These are phyloP conservation scores for Verbascum thapsus DNA, from an alignment of 257 asterid species.

Conservation along the genomic window DNA sequence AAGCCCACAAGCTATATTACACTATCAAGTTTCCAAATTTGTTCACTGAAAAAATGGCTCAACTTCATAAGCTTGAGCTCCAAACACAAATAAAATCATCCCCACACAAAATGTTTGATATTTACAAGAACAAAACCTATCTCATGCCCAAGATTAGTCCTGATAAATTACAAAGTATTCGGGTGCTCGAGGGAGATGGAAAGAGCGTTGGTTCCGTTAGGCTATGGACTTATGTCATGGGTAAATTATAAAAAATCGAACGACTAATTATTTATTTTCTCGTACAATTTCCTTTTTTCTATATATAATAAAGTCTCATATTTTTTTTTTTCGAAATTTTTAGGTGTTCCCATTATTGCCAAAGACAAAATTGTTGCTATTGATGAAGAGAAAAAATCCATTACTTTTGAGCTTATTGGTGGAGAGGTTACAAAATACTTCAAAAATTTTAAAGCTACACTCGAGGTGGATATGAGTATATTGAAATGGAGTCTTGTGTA, in stretches of 20 bases:
- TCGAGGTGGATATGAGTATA: slow-evolving; percentile 29
- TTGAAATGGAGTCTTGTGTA: slow-evolving; percentile 59
- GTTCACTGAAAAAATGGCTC: slow-evolving; percentile 42
- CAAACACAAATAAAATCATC: slow-evolving; percentile 42
- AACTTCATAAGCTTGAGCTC: slow-evolving; percentile 48
- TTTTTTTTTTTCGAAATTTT: too few species aligned
- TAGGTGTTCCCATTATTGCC: slow-evolving; percentile 47
- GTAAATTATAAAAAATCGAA: slow-evolving; percentile 16
- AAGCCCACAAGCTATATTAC: slow-evolving; percentile 4
- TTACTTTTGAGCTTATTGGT: slow-evolving; percentile 52
- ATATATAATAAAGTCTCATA: too few species aligned
- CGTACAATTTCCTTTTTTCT: not conserved
- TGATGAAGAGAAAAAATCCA: slow-evolving; percentile 43
- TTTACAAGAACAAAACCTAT: slow-evolving; percentile 46
- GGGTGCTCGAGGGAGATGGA: slow-evolving; percentile 54
- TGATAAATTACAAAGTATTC: slow-evolving; percentile 42
- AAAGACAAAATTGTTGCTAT: slow-evolving; percentile 53
- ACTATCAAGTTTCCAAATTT: slow-evolving; percentile 21
- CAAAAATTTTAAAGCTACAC: slow-evolving; percentile 51
- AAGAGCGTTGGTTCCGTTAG: slow-evolving; percentile 49
- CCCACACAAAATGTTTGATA: slow-evolving; percentile 45
- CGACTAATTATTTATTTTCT: not conserved
- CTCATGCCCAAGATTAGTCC: slow-evolving; percentile 53
- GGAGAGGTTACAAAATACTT: slow-evolving; percentile 61
- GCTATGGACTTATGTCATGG: slow-evolving; percentile 56